Conservation (phyloP, 768 basidiomycete genomes). For the Pulveroboletus sp. region DNA sequence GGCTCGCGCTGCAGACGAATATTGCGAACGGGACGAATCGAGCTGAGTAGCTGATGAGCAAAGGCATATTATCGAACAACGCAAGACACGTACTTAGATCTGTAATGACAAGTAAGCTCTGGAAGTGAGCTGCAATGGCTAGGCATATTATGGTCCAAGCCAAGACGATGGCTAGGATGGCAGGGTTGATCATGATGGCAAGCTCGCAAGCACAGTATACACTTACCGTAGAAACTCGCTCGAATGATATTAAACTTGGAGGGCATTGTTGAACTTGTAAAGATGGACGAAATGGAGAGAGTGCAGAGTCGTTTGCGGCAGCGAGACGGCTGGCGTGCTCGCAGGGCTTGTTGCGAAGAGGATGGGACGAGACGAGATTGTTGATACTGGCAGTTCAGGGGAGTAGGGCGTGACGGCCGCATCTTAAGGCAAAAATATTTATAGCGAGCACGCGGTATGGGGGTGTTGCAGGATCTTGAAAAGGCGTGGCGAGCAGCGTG, state of each 20-base stretch:
- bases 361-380: constrained; percentile 17
- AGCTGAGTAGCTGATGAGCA: constrained; percentile 40
- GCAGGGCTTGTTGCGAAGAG: constrained; percentile 18
- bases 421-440: constrained; percentile 27
- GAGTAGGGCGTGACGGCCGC: constrained; percentile 20
- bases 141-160: constrained; percentile 76
- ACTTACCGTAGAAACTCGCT: constrained; percentile 61
- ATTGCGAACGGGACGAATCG: constrained; percentile 84
- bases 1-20: constrained; percentile 68
- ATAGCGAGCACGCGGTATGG: constrained; percentile 26
- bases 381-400: constrained; percentile 24
- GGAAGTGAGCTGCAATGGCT: constrained; percentile 75
- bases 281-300: constrained; percentile 28
- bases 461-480: constrained; percentile 23
- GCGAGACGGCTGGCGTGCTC: constrained; percentile 28
- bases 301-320: constrained; percentile 30
- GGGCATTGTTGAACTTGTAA: constrained; percentile 50
- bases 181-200: constrained; percentile 5
- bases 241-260: constrained; percentile 68
- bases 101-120: constrained; percentile 62
- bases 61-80: background rate
- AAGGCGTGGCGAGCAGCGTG: constrained; percentile 30
- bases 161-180: constrained; percentile 51
- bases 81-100: constrained; percentile 62
- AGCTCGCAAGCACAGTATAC: background rate